Base-by-base conservation (phyloP, 1,139 yeast species). In the Pichiaceae sp. region DNA sequence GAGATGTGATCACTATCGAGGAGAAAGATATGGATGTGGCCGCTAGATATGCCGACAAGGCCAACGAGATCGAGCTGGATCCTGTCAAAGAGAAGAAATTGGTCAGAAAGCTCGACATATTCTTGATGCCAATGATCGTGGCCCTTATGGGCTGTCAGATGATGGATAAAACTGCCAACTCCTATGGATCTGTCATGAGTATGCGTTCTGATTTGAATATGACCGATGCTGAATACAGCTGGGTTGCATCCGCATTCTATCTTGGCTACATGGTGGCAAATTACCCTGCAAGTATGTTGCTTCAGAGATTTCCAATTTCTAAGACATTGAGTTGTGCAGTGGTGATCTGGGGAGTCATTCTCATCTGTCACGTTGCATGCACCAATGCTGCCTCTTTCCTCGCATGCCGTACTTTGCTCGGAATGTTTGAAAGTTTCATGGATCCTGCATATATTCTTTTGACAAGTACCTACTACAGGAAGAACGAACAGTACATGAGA, bases 241-340 rank as follows among this genome's bases (percentile, higher is more conserved):
- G 53, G 54, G 44, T 47, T 20, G 40, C 50, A 5, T 40, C 53
- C 11, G 38, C 48, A 29, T 50, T 48, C 32, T 47, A 50, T 23
- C 48, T 50, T 40, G 54, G 53, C 19, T 50, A 48, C 33, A 47
- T 71, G 43, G 60, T 70, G 30, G 73, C 72, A 46, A 74, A 74
- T 37, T 63, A 69, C 42, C 80, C 82, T 29, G 75, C 74, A 16
- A 69, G 72, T 38, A 23, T 32, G 25, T 33, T 41, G 12, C 6
- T 62, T 62, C 45, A 52, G 54, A 23, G 52, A 53, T 31, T 38
- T 21, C 36, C 47, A 7, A 40, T 46, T 34, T 11, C 7, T 7
- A 21, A 7, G 7, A 21, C 7, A 21, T 21, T 7, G 7, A 21
- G 7, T 21, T 32, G 42, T 6, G 43, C 35, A 19, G 27, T 44